Conservation (phyloP, 2,329 filamentous ascomycete genomes). For the Aspergillus sp. region DNA sequence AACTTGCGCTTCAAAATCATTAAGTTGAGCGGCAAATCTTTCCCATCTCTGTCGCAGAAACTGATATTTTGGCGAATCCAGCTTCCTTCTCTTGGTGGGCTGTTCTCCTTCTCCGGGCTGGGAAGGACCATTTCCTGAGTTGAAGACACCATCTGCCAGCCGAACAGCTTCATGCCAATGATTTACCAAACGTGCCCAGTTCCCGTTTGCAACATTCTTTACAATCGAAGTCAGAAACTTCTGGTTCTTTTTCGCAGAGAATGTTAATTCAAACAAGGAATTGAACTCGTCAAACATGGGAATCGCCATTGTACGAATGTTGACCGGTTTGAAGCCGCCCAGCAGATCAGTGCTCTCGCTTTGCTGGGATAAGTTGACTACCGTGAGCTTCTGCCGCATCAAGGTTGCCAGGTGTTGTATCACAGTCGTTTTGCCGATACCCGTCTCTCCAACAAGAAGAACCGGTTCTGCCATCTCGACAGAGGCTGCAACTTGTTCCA, state of each 20-base stretch:
- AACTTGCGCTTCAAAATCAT: constrained; percentile 74
- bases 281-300: constrained; percentile 94
- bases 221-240: constrained; percentile 78
- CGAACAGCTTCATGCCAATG: constrained; percentile 86
- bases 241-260: constrained; percentile 83
- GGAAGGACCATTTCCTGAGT: constrained; percentile 48
- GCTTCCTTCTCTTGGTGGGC: constrained; percentile 69
- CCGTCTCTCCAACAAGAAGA: constrained; percentile 95
- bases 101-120: constrained; percentile 53
- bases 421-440: constrained; percentile 96
- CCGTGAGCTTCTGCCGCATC: constrained; percentile 81
- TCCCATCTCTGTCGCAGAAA: constrained; percentile 74
- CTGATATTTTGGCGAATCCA: constrained; percentile 54
- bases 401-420: constrained; percentile 87
- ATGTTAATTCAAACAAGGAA: constrained; percentile 81
- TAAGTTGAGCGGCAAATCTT: constrained; percentile 70
- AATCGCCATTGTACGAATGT: constrained; percentile 80
- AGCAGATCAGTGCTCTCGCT: constrained; percentile 95
- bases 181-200: constrained; percentile 83
- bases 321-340: constrained; percentile 95
- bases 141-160: constrained; percentile 75
- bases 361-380: constrained; percentile 96
- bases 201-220: constrained; percentile 75
- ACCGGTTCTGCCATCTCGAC: constrained; percentile 84
- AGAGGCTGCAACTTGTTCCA: constrained; percentile 85